Base-by-base conservation (phyloP, 208 protist genomes). In the Zelonia costaricensis region DNA sequence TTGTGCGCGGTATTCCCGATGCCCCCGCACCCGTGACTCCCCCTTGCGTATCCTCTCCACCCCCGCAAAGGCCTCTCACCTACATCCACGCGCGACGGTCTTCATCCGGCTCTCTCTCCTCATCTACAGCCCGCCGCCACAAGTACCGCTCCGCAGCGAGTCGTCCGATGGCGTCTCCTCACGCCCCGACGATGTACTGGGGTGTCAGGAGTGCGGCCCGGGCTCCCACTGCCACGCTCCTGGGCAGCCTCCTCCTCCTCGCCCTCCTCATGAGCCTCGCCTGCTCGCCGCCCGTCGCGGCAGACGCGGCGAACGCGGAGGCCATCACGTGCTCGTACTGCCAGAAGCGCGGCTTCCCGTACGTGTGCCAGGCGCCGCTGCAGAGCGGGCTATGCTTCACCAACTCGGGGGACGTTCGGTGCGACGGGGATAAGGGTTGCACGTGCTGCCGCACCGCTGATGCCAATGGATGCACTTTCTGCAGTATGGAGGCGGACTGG, bases 321-420 rank as follows among this genome's bases (percentile, higher is more conserved):
- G 20, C 12, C 6, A 25, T 59, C 25, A 63, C 55, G 60, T 88
- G 81, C 67, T 28, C 38, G 16, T 71, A 69, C 54, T 88, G 81
- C 54, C 40, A 48, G 7, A 18, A 45, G 23, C 74, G 55, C 22
- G 81, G 81, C n/a, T 81, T 77, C 40, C 62, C 69, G 1, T 88
- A 88, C 49, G 15, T 84, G 10, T 88, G 81, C 48, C 28, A 62
- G 13, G 62, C 49, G 0, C 69, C 62, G 23, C 56, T 84, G 33
- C 55, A 18, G 0, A 71, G 75, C 45, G 38, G 58, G 54, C 57
- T 60, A 18, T 77, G 69, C 48, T 64, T 67, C 18, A 36, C 30
- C 1, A 45, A 74, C 42, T 62, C 57, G 18, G 62, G 62, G 15
- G 69, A 76, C 13, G 53, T 67, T 22, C 13, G 16, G 7, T 79